Evolutionary conservation across 495 filamentous ascomycete species (phyloP).

Genomic region (Bacidia rubella): DNA sequence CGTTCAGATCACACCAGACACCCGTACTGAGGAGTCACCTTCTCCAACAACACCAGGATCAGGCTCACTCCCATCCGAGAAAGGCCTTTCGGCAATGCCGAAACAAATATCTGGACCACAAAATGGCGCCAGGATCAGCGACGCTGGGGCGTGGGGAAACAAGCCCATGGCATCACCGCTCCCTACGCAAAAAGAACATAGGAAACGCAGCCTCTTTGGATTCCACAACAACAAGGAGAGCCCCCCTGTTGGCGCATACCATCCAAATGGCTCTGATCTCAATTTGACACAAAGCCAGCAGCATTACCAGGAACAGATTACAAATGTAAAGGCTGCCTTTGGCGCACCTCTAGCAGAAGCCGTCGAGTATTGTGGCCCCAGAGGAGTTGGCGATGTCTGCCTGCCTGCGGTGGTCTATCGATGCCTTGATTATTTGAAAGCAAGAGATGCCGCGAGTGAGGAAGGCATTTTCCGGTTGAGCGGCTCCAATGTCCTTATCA

Average conservation of each 20-base stretch:
- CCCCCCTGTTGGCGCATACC: slow-evolving; percentile 39
- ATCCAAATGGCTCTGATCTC: slow-evolving; percentile 25
- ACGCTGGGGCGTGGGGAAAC: slow-evolving; percentile 77
- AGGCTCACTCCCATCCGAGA: slow-evolving; percentile 7
- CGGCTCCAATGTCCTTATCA: slow-evolving; percentile 88
- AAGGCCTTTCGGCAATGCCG: slow-evolving; percentile 17
- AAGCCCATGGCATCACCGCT: slow-evolving; percentile 43
- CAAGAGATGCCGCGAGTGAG: slow-evolving; percentile 68
- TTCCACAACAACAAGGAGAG: slow-evolving; percentile 60
- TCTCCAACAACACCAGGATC: slow-evolving; percentile 27
- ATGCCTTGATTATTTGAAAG: slow-evolving; percentile 83
- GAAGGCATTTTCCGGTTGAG: slow-evolving; percentile 95
- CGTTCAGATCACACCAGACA: slow-evolving; percentile 28
- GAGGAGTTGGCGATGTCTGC: slow-evolving; percentile 50
- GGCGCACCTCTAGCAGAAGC: slow-evolving; percentile 79
- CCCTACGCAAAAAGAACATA: slow-evolving; percentile 60
- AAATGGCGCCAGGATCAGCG: slow-evolving; percentile 74
- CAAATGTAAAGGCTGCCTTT: slow-evolving; percentile 61
- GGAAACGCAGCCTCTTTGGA: slow-evolving; percentile 90
- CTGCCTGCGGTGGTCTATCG: slow-evolving; percentile 94
- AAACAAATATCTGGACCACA: slow-evolving; percentile 77
- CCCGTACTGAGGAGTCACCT: slow-evolving; percentile 26
- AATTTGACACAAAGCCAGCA: slow-evolving; percentile 23
- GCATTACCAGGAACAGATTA: slow-evolving; percentile 36
- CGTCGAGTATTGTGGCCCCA: slow-evolving; percentile 62